These are phyloP conservation scores for Dryadomyces quercivorus DNA, from an alignment of 2,329 filamentous ascomycete species.

Conservation along the genomic window DNA sequence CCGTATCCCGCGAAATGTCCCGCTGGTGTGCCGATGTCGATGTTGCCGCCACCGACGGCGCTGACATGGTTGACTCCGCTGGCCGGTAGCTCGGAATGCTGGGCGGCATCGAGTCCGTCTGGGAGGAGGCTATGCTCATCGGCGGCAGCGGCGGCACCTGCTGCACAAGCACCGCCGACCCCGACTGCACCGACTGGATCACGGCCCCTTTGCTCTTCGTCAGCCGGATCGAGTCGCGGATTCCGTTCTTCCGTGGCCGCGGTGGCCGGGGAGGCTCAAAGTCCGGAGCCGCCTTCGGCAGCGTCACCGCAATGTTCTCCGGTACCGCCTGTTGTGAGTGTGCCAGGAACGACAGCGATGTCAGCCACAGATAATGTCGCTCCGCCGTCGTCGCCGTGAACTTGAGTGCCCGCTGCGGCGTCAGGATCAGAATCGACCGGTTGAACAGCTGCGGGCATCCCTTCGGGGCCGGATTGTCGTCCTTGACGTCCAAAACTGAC, in stretches of 20 bases:
- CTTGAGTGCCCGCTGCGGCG: conserved; percentile 84
- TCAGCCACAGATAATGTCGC: conserved; percentile 90
- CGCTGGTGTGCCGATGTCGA: conserved; percentile 26
- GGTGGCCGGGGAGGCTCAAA: conserved; percentile 34
- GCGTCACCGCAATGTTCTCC: conserved; percentile 49
- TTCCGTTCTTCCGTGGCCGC: conserved; percentile 39
- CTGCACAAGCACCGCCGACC: conserved; percentile 10
- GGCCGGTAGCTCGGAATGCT: conserved; percentile 34
- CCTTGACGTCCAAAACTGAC: conserved; percentile 93
- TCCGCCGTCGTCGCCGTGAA: conserved; percentile 79
- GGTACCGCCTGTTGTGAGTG: conserved; percentile 75
- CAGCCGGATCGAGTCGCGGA: conserved; percentile 80
- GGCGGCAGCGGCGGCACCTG: conserved; percentile 13
- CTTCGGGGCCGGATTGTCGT: conserved; percentile 77
- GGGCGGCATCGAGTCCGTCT: conserved; percentile 33
- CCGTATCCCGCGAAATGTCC: conserved; percentile 44
- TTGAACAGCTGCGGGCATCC: conserved; percentile 60
- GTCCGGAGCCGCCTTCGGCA: conserved; percentile 32
- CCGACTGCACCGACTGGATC: conserved; percentile 11
- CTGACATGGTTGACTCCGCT: conserved; percentile 26
- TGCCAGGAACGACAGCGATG: conserved; percentile 84
- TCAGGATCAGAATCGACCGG: conserved; percentile 88
- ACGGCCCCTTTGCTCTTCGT: conserved; percentile 55
- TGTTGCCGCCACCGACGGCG: conserved; percentile 12
- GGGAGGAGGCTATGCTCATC: conserved; percentile 14